Evolutionary conservation across 441 rosid genomes (phyloP).

Genomic region (Syzygium syzygioides): DNA sequence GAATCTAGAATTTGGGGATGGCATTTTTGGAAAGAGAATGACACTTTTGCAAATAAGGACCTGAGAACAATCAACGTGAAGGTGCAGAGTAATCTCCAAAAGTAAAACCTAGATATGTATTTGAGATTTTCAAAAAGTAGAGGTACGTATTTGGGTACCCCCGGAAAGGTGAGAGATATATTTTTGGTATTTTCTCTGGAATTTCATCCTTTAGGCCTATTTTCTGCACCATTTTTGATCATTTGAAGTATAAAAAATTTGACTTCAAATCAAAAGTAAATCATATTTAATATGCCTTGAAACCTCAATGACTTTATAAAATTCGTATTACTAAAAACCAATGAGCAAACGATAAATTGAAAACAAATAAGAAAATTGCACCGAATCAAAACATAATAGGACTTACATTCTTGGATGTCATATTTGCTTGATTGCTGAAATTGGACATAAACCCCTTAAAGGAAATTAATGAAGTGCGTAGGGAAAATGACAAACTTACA

Average conservation of each 20-base stretch:
- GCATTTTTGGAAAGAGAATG: neutral
- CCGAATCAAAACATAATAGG: neutral
- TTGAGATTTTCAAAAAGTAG: neutral
- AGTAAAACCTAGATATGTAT: neutral
- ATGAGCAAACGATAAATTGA: neutral
- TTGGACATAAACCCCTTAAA: neutral
- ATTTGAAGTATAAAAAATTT: neutral
- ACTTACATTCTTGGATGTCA: neutral
- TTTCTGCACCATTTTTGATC: neutral
- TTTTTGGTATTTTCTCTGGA: neutral
- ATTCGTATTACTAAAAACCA: neutral
- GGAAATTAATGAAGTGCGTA: neutral
- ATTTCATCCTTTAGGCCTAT: neutral
- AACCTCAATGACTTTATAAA: neutral
- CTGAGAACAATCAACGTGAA: neutral
- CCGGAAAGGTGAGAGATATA: neutral
- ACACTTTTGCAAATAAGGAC: no score
- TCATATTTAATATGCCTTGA: neutral
- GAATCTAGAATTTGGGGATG: neutral
- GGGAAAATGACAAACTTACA: neutral
- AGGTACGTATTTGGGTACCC: neutral
- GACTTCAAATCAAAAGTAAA: neutral
- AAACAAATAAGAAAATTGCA: neutral
- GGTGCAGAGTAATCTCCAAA: neutral
- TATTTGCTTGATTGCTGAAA: neutral